Base-by-base conservation (phyloP, 805 yeast genomes). In the Saccharomyces jurei region DNA sequence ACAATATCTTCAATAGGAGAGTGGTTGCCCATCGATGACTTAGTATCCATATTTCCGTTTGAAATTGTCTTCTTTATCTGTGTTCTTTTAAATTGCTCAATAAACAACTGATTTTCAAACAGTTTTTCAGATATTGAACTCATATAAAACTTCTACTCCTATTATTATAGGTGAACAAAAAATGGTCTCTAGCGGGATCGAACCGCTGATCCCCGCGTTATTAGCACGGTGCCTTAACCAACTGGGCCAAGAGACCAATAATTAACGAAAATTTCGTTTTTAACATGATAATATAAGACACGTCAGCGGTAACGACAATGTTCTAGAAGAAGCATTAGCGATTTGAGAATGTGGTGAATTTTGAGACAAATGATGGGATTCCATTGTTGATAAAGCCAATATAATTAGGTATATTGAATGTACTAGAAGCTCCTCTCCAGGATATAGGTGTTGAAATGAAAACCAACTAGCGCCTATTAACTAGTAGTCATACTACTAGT, bases 141-240 rank as follows among this genome's bases (percentile, higher is more conserved):
- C 27, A 26, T 2, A 44, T 41, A n/a, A 5, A n/a, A 29, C 29
- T 41, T 31, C 13, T 44, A 2, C 26, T 25, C 26, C 4, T 4
- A 25, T 25, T 25, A 2, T 25, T 25, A 25, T 25, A n/a, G 26
- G 3, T 25, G 29, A 30, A 49, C 56, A 58, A 56, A 50, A 52
- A 54, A 58, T 64, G 69, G 67, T 65, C 66, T 61, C 67, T 64
- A 63, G 67, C 69, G 64, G 69, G 66, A 64, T 65, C 69, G 69
- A 65, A 65, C 69, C 63, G 68, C 65, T 62, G 68, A 64, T 64
- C 68, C 65, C 67, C 65, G 67, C 68, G 67, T 64, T 64, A 63
- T 64, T 61, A 64, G 68, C 67, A 64, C 68, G 65, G 63, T 61
- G 67, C 68, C 67, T 65, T 63, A 65, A 65, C 67, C 66, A 63